Evolutionary conservation across 73 alveolate genomes (phyloP), one percentile per base, ranked within the genome.

Genomic region (Stentor roeselii): DNA sequence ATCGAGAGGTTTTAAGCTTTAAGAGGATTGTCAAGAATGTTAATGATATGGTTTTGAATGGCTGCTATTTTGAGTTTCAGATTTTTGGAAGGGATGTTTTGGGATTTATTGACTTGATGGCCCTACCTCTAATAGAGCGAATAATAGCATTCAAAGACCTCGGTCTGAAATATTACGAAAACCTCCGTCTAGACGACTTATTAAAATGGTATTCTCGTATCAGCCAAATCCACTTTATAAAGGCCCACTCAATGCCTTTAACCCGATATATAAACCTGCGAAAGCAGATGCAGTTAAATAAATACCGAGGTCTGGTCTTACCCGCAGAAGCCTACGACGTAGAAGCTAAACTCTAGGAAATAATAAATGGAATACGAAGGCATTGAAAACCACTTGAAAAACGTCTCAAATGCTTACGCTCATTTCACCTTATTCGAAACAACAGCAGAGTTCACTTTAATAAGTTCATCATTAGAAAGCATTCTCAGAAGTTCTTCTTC

Each of bases 61-160:
- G 80, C 15, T 15, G 41, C 21, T 67, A 21, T 2, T 32, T 67
- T 21, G 37, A 11, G 41, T 21, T 32, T 21, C 21, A 67, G 41
- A 34, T 34, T 67, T 67, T 67, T 27, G 80, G 80, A 40, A 67
- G 34, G 37, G 37, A 67, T 67, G 80, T 27, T 27, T 30, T 67
- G 41, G 34, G 42, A 11, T 67, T 67, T 36, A 21, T 32, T 21
- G 80, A 67, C 37, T 21, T 67, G 41, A 21, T 67, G n/a, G n/a
- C 37, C n/a, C 34, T 67, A 40, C 80, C 80, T n/a, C n/a, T 67
- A 21, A 32, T 67, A 15, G 80, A 67, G 80, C 21, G 80, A 34
- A 21, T 67, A 27, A 1, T 21, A 27, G 80, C 80, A 30, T 32
- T 67, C 11, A 67, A 67, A 34, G 80, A 67, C 2, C 67, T 50